Conservation (phyloP, 805 yeast genomes). For the Tetrapisispora phaffii region DNA sequence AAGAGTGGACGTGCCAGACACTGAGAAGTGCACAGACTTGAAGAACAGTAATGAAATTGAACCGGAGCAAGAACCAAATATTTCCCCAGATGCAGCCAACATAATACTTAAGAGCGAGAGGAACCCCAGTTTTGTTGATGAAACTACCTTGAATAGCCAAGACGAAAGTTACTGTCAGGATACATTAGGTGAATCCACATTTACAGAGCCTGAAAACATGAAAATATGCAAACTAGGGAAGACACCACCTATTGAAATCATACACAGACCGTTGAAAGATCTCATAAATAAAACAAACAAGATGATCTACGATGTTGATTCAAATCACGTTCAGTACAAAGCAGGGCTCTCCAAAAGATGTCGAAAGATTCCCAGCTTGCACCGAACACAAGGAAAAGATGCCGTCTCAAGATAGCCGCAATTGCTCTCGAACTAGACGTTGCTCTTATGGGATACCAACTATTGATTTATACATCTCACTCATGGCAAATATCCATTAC, state of each 20-base stretch:
- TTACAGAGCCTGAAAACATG: background rate
- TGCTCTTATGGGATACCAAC: too few relatives aligned
- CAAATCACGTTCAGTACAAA: slow-evolving; percentile 15
- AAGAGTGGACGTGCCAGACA: background rate
- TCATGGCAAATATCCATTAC: too few relatives aligned
- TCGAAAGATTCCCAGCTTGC: slow-evolving; percentile 10
- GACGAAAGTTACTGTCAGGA: background rate
- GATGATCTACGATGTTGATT: slow-evolving; percentile 18
- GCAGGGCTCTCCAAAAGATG: slow-evolving; percentile 20
- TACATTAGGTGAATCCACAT: background rate
- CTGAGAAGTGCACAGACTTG: too few relatives aligned
- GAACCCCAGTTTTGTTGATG: background rate
- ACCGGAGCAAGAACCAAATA: background rate
- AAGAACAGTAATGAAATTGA: too few relatives aligned
- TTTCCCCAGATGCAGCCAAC: too few relatives aligned
- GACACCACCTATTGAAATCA: background rate
- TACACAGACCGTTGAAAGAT: slow-evolving; percentile 21
- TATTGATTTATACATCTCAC: too few relatives aligned
- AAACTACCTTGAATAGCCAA: background rate
- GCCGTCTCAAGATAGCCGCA: background rate
- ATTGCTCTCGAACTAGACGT: too few relatives aligned
- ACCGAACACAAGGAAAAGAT: slow-evolving; percentile 2
- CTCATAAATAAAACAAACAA: slow-evolving; percentile 20
- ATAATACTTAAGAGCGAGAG: too few relatives aligned
- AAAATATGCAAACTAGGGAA: background rate